Percentiles rank a stretch among this genome's conserved stretches.
phyloP scores from a whole-genome alignment of 2,329 filamentous ascomycete genomes.

The Curvularia sp. region DNA sequence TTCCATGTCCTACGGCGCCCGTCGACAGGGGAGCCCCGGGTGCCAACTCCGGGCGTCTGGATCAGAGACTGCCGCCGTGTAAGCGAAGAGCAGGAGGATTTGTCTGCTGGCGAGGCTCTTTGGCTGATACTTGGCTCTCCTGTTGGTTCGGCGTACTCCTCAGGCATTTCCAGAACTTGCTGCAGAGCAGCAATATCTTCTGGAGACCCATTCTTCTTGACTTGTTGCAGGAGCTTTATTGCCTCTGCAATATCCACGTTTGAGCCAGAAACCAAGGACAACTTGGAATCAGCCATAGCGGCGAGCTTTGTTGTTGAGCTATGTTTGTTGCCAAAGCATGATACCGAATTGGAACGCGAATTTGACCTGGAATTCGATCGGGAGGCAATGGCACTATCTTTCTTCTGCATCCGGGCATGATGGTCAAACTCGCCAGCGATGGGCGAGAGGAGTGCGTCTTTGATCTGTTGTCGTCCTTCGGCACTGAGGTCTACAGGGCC shows the following conservation, averaged over 20 bases:
- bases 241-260: constrained; percentile 56
- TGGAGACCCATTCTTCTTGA: constrained; percentile 58
- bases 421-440: constrained; percentile 33
- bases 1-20: constrained; percentile 46
- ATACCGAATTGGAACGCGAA: constrained; percentile 37
- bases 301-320: constrained; percentile 35
- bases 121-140: constrained; percentile 31
- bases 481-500: constrained; percentile 38
- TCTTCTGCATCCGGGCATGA: constrained; percentile 25
- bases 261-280: constrained; percentile 43
- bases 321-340: constrained; percentile 34
- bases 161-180: constrained; percentile 38
- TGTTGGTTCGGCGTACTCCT: constrained; percentile 15
- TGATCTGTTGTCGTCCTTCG: constrained; percentile 41
- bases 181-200: constrained; percentile 57
- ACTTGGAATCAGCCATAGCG: constrained; percentile 36
- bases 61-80: constrained; percentile 51
- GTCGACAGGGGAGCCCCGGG: constrained; percentile 43
- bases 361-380: constrained; percentile 35
- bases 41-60: constrained; percentile 52
- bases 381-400: constrained; percentile 33
- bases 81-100: constrained; percentile 37
- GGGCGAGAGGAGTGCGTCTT: constrained; percentile 40
- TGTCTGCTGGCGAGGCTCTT: constrained; percentile 31
- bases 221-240: constrained; percentile 56